Base-by-base conservation (phyloP, 176 grass and related monocot species). In the Tillandsia fasciculata region DNA sequence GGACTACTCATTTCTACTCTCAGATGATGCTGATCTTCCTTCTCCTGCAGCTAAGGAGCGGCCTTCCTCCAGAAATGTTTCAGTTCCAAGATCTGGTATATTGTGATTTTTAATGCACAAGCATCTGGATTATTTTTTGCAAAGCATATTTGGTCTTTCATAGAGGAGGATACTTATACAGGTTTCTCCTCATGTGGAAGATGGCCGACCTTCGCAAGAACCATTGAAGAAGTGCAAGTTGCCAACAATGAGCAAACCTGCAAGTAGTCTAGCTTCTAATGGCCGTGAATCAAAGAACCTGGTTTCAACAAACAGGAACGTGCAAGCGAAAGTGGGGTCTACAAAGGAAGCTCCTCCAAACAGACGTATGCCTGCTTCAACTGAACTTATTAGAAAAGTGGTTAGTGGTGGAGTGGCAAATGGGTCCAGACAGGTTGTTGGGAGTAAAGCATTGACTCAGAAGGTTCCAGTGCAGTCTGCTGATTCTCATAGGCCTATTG, bases 1-100 rank as follows among this genome's bases (percentile, higher is more conserved):
- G 26, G 89, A 97, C 65, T 97, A 87, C 82, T 97, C 86, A 13
- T 87, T 79, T 82, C 64, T 87, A 3, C 81, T 97, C 49, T 87
- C 83, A 3, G 89, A 90, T 66, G 93, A 96, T 79, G 64, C 71
- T 74, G 82, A 90, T 67, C 27, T 63, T 69, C 26, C 77, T 58
- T 2, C 49, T 53, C 67, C 81, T 49, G 70, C 68, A 48, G 33
- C 33, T 42, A 79, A 84, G 13, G 78, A 73, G 29, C 29, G 52
- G 12, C 12, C 64, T 74, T 11, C 23, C 17, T 70, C 12, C 33
- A 76, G 28, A 56, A 13, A 53, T 76, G 63, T 71, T 14, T 79
- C 65, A 9, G 56, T 48, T 65, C 66, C 82, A 66, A 99, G 85
- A 50, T 74, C 84, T 68, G 72, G 94, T 93, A 76, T 77, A 90